Evolutionary conservation across 2,329 filamentous ascomycete species (phyloP), one percentile per base, ranked within the genome.

Genomic region (Colletotrichum eremochloae): DNA sequence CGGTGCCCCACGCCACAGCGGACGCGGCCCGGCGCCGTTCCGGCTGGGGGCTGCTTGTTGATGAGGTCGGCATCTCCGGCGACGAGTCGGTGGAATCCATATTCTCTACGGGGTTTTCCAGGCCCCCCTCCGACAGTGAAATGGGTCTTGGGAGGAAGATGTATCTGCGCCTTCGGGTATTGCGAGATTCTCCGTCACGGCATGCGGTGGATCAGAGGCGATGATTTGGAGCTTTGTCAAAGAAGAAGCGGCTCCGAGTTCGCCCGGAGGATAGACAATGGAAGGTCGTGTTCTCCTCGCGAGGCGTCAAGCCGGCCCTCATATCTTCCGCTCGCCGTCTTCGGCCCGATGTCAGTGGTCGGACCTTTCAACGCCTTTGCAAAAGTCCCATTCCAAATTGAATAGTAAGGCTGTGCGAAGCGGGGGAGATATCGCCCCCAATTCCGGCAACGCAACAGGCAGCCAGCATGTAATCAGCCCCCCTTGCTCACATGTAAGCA

Each of bases 1-100:
- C 86, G 5, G 84, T 84, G 20, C 86, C 86, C 86, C 86, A 87
- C 85, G n/a, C 33, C 24, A 61, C 67, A 33, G 64, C 36, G 18
- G 67, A 5, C 14, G 61, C 46, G 3, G 20, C 24, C 33, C 61
- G 67, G 2, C 65, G 44, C 11, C 38, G 53, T 31, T 63, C 69
- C 18, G 65, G 58, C 12, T 53, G 36, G 5, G 69, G 67, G 0
- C 58, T 46, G 4, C 40, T 36, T 5, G 52, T 24, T 29, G 64
- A 68, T 8, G 0, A 29, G 36, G 58, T 29, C 40, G 40, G 5
- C 5, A 14, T 15, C 40, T 12, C 40, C 18, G 69, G 44, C 20
- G 58, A 63, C 7, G 64, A 63, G 0, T 36, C 24, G 14, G 58
- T 2, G 14, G 69, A 68, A 57, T 58, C 67, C 12, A 44, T 44